phyloP scores from a whole-genome alignment of 208 protist species.

The Crithidia expoeki region DNA sequence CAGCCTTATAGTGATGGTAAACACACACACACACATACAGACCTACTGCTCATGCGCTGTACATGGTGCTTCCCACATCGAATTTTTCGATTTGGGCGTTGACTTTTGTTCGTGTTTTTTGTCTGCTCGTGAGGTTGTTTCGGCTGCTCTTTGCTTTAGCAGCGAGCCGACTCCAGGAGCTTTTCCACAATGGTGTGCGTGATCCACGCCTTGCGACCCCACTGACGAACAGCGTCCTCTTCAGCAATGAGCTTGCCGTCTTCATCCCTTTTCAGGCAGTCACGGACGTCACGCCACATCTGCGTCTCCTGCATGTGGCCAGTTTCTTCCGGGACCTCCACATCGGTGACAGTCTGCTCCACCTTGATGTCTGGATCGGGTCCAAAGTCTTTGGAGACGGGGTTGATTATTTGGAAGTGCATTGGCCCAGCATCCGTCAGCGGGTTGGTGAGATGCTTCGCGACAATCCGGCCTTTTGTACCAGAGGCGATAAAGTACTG shows the following conservation, averaged over 20 bases:
- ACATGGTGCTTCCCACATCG: no score
- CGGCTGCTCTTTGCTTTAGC: not conserved
- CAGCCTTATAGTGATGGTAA: no score
- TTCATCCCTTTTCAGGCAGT: slow-evolving; percentile 22
- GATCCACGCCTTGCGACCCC: slow-evolving; percentile 53
- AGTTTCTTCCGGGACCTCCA: slow-evolving; percentile 48
- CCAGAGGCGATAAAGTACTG: slow-evolving; percentile 44
- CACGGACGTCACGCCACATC: slow-evolving; percentile 62
- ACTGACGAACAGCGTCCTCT: slow-evolving; percentile 43
- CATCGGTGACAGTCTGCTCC: slow-evolving; percentile 26
- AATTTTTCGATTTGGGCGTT: no score
- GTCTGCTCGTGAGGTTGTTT: not conserved
- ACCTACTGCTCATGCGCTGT: no score
- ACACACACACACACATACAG: no score
- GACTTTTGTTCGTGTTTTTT: not conserved
- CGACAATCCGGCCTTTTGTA: slow-evolving; percentile 44
- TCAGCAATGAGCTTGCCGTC: slow-evolving; percentile 31
- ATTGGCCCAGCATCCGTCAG: slow-evolving; percentile 27
- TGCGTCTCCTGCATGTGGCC: slow-evolving; percentile 48
- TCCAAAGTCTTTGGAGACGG: slow-evolving; percentile 8
- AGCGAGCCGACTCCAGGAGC: slow-evolving; percentile 45
- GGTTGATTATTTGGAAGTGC: slow-evolving; percentile 40
- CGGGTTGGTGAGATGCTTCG: slow-evolving; percentile 40
- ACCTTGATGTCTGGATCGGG: slow-evolving; percentile 22
- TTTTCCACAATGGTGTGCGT: slow-evolving; percentile 58